A percentile compares a stretch with the other conserved stretches of the same genome.
These are phyloP conservation scores for Articulospora tetracladia DNA, from an alignment of 495 filamentous ascomycete species.

Conservation along the genomic window DNA sequence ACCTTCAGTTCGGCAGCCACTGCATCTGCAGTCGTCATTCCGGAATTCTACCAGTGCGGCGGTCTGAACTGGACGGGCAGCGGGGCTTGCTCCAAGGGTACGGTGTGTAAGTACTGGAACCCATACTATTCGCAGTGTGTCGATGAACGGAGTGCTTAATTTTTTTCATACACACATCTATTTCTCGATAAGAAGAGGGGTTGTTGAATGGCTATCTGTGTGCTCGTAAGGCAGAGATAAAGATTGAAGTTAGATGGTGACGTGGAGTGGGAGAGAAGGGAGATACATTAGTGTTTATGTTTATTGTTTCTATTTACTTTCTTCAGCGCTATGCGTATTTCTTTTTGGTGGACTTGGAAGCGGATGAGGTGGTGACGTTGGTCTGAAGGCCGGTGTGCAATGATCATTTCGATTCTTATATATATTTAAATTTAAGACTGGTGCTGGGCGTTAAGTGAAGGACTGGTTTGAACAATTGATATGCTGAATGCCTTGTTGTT, in stretches of 20 bases:
- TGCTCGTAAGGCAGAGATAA: too few relatives aligned
- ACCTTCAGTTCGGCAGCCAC: constrained; percentile 23
- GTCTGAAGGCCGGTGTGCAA: too few relatives aligned
- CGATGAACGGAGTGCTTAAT: not conserved
- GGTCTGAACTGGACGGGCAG: constrained; percentile 13
- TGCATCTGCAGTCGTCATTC: constrained; percentile 7
- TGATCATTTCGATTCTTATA: not conserved
- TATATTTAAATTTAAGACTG: not conserved
- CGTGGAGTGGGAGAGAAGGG: too few relatives aligned
- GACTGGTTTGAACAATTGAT: too few relatives aligned
- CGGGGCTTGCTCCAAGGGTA: constrained; percentile 12
- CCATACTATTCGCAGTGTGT: constrained; percentile 23
- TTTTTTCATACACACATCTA: too few relatives aligned
- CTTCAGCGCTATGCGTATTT: not conserved
- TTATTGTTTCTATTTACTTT: not conserved
- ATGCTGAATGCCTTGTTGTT: too few relatives aligned
- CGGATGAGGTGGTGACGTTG: not conserved
- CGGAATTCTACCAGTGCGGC: constrained; percentile 24
- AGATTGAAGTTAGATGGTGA: too few relatives aligned
- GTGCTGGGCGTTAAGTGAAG: not conserved
- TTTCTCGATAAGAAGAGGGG: too few relatives aligned
- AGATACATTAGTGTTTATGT: not conserved
- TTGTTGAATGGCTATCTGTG: too few relatives aligned
- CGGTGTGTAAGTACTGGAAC: constrained; percentile 15
- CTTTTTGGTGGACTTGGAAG: not conserved